phyloP scores from a whole-genome alignment of 176 grass and related monocot species.

The Saccharum spontaneum region DNA sequence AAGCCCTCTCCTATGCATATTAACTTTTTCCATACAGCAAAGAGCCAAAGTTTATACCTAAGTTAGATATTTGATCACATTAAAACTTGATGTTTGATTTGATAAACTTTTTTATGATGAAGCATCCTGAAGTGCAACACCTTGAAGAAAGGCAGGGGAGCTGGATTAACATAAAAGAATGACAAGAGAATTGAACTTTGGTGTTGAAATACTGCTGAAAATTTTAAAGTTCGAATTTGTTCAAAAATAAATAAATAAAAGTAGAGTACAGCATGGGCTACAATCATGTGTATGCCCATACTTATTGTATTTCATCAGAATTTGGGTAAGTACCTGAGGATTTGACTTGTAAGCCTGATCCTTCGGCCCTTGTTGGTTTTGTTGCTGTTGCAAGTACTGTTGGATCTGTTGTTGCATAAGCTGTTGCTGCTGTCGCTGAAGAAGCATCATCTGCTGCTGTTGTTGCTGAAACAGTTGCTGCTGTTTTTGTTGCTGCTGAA shows the following conservation, averaged over 20 bases:
- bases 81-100: conserved; percentile 6
- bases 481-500: conserved; percentile 45
- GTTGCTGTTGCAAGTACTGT: conserved; percentile 42
- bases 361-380: conserved; percentile 46
- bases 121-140: background rate
- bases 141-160: background rate
- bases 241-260: background rate
- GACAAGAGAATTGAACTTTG: background rate
- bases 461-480: conserved; percentile 60
- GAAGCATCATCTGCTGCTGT: conserved; percentile 54
- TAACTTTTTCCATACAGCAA: background rate
- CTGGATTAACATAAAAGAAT: conserved; percentile 32
- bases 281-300: background rate
- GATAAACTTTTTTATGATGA: background rate
- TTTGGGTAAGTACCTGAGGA: conserved; percentile 44
- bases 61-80: background rate
- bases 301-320: background rate
- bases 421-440: conserved; percentile 59
- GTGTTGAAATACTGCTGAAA: background rate
- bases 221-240: background rate
- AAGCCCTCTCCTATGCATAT: background rate
- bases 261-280: background rate
- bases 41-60: background rate
- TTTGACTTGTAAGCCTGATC: conserved; percentile 32
- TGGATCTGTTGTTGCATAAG: conserved; percentile 56